Evolutionary conservation across 106 monocot genomes (phyloP).

Genomic region (Platanthera zijinensis): DNA sequence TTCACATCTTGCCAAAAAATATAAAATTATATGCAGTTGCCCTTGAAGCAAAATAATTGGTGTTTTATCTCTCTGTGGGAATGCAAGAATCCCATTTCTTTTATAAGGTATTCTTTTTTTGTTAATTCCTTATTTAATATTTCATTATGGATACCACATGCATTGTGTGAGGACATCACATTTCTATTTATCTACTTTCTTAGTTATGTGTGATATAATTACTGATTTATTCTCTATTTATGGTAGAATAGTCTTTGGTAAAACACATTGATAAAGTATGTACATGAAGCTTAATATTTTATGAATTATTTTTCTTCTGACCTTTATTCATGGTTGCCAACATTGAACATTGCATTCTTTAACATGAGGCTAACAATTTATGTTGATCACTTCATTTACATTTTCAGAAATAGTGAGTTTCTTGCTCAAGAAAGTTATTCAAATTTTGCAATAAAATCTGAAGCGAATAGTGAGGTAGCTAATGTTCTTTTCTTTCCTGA

Average conservation of each 20-base stretch:
- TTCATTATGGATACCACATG: neutral
- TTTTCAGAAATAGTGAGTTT: constrained; percentile 85
- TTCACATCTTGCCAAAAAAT: constrained; percentile 87
- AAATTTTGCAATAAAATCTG: constrained; percentile 90
- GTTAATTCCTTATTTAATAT: neutral
- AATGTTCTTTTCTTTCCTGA: neutral
- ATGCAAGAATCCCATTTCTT: constrained; percentile 85
- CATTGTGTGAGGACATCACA: neutral
- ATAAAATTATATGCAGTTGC: constrained; percentile 81
- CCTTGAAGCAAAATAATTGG: constrained; percentile 90
- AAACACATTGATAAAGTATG: neutral
- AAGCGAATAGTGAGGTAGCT: constrained; percentile 83
- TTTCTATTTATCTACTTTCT: neutral
- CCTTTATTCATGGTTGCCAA: no score
- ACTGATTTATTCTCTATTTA: neutral
- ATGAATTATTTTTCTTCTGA: no score
- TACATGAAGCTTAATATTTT: neutral
- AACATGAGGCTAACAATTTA: no score
- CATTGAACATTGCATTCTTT: no score
- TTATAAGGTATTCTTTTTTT: constrained; percentile 53
- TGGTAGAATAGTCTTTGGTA: neutral
- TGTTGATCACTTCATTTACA: neutral
- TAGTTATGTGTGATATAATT: neutral
- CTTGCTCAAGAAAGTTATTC: constrained; percentile 88
- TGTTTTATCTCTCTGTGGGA: constrained; percentile 97